Base-by-base conservation (phyloP, 306 rosid genomes). In the Lablab purpureus region DNA sequence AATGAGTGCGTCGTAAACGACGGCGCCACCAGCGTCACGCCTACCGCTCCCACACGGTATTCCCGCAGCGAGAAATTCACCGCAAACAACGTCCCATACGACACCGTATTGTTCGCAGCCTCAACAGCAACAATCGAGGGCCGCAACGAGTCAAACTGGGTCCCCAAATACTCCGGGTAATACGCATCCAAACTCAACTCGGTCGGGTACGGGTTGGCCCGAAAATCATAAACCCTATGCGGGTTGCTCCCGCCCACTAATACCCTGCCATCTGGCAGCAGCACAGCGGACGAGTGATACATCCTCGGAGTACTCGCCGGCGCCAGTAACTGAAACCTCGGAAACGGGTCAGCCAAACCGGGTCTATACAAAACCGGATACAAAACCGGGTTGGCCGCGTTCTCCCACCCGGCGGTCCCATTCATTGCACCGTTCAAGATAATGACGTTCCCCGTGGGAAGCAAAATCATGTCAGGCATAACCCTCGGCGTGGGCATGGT, bases 231-330 rank as follows among this genome's bases (percentile, higher is more conserved):
- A 40, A 22, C 17, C 10, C 71, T 27, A 41, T 93, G 95, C 0
- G 98, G 95, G 71, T 93, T 93, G 45, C 98, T 91, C 22, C 98
- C 98, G 0, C 98, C 93, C 71, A 91, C 98, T 79, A 93, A 76
- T 18, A 91, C 73, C 32, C 89, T 81, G 58, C 97, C 97, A 77
- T 90, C 90, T 30, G 91, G 90, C 76, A 90, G 43, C 0, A 93
- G 67, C 36, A 91, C 63, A 1, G 95, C 91, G 1, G 98, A 30
- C 0, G 98, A 93, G 43, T 93, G 97, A 54, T 93, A 91, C 98
- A 91, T 83, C 65, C 97, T 59, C 0, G 96, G 82, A 8, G 84
- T 82, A 0, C 2, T 77, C 18, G 91, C 72, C 4, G 90, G 87
- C 23, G 81, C 86, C 1, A 90, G 81, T 0, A 88, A 12, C 43